phyloP scores from a whole-genome alignment of 495 filamentous ascomycete genomes.

The Hypomontagnella monticulosa region DNA sequence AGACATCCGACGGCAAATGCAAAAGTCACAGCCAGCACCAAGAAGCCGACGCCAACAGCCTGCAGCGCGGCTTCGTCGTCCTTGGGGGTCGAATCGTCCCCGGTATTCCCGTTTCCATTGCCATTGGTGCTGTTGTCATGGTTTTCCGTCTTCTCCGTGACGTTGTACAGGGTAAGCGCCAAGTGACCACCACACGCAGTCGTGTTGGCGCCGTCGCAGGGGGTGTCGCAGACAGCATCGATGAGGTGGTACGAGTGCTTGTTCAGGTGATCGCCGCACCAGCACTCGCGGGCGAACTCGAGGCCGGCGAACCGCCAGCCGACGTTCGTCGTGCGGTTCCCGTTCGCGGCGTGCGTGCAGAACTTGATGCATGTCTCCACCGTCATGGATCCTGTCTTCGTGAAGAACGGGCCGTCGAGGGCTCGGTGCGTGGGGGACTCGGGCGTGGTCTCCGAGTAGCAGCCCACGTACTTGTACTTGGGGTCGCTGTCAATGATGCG shows the following conservation, averaged over 20 bases:
- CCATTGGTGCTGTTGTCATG: not conserved
- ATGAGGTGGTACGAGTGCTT: constrained; percentile 43
- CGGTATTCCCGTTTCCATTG: not conserved
- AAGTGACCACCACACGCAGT: constrained; percentile 58
- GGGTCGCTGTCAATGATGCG: constrained; percentile 36
- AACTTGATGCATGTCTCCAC: constrained; percentile 50
- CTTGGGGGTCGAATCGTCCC: not conserved
- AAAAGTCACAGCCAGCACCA: constrained; percentile 25
- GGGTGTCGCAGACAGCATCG: constrained; percentile 53
- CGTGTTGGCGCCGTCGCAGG: constrained; percentile 55
- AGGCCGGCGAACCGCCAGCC: constrained; percentile 56
- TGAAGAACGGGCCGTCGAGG: constrained; percentile 54
- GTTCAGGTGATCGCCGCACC: constrained; percentile 54
- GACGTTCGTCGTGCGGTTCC: not conserved
- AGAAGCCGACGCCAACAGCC: constrained; percentile 18
- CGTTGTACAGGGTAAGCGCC: constrained; percentile 31
- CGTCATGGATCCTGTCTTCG: constrained; percentile 43
- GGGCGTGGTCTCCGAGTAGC: constrained; percentile 60
- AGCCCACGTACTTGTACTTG: constrained; percentile 56
- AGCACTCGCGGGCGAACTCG: constrained; percentile 63
- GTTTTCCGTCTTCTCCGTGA: not conserved
- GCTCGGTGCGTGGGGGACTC: constrained; percentile 40
- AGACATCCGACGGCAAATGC: constrained; percentile 9
- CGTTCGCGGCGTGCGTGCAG: constrained; percentile 44
- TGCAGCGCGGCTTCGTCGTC: constrained; percentile 22